These are phyloP conservation scores for Quercus suber DNA, from an alignment of 306 rosid species.

Conservation along the genomic window DNA sequence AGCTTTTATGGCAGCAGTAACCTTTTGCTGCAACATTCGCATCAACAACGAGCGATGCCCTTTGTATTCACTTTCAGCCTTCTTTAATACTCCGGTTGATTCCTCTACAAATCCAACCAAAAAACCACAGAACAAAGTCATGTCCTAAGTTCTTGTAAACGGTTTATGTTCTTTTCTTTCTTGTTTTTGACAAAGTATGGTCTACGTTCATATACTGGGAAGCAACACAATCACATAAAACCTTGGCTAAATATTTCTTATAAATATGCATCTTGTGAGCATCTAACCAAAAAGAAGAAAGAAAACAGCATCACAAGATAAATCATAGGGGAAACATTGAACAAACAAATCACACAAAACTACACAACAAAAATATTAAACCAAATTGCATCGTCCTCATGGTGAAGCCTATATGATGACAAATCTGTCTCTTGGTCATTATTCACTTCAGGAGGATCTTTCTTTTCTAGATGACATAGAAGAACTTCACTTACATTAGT, in stretches of 20 bases:
- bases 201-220: neutral
- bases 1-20: conserved; percentile 77
- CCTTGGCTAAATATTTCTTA: neutral
- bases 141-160: neutral
- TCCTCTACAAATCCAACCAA: conserved; percentile 55
- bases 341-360: neutral
- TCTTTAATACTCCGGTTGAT: conserved; percentile 74
- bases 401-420: neutral
- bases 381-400: neutral
- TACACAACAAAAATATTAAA: neutral
- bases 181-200: neutral
- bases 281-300: neutral
- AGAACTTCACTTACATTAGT: no score
- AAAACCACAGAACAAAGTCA: conserved; percentile 3
- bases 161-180: neutral
- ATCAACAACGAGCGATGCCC: conserved; percentile 79
- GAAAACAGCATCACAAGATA: neutral
- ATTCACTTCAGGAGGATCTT: no score
- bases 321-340: neutral
- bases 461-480: no score
- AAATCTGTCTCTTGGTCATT: neutral
- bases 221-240: neutral
- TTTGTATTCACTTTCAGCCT: conserved; percentile 88
- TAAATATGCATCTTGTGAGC: neutral
- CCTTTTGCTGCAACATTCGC: conserved; percentile 77